A percentile compares a stretch with the other conserved stretches of the same genome.
Evolutionary conservation across 257 asterid genomes (phyloP).

Genomic region (Solanum medicagineum): DNA sequence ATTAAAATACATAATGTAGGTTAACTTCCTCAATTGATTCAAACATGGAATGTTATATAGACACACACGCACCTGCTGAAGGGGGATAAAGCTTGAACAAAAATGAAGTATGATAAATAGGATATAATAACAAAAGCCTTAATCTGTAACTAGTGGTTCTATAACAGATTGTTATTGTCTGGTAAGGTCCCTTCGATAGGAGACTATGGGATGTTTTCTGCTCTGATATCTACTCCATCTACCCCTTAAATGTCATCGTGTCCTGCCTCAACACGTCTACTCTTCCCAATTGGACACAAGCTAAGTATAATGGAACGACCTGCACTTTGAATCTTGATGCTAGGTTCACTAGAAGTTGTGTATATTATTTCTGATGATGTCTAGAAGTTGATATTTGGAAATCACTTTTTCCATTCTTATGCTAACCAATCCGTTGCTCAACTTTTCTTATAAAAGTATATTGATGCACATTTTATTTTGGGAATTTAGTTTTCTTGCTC

Average conservation of each 20-base stretch:
- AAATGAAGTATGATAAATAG: background rate
- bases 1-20: background rate
- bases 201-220: background rate
- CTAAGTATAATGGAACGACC: background rate
- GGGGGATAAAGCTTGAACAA: background rate
- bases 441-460: background rate
- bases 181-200: background rate
- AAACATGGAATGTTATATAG: background rate
- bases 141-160: background rate
- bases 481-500: background rate
- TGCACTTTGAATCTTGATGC: background rate
- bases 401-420: background rate
- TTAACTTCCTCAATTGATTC: background rate
- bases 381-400: background rate
- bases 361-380: background rate
- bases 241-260: background rate
- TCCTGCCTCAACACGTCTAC: background rate
- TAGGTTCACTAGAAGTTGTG: background rate
- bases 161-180: background rate
- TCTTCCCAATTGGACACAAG: background rate
- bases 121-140: background rate
- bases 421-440: background rate
- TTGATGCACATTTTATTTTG: background rate
- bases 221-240: background rate
- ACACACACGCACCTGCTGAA: background rate